phyloP scores from a whole-genome alignment of 2,329 filamentous ascomycete genomes.

The Penicillium freii region DNA sequence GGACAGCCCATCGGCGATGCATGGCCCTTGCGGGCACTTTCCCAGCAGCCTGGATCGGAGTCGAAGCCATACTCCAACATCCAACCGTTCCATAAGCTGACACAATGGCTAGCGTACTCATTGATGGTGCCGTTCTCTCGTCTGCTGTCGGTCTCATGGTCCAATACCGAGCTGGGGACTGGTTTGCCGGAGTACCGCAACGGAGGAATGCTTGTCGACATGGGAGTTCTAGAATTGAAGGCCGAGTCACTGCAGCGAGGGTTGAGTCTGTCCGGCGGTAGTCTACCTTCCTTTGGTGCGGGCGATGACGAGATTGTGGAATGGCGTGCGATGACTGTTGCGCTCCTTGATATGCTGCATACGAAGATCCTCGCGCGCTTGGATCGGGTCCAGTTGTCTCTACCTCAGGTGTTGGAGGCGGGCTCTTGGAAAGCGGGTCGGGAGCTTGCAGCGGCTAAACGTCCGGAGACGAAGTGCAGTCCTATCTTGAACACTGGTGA shows the following conservation, averaged over 20 bases:
- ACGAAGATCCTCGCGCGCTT: constrained; percentile 48
- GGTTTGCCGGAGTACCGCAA: constrained; percentile 72
- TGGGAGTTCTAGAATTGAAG: constrained; percentile 55
- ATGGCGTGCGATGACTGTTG: constrained; percentile 64
- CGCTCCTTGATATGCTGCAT: constrained; percentile 57
- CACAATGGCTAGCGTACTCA: constrained; percentile 72
- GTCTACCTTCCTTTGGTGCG: constrained; percentile 53
- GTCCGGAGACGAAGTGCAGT: constrained; percentile 36
- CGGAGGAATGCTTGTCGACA: constrained; percentile 65
- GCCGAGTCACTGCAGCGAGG: constrained; percentile 46
- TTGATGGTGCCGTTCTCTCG: constrained; percentile 64
- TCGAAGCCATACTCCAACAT: constrained; percentile 34
- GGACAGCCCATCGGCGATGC: constrained; percentile 51
- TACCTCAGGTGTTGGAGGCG: constrained; percentile 55
- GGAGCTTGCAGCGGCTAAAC: constrained; percentile 36
- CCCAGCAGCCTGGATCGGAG: constrained; percentile 1
- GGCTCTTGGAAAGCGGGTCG: constrained; percentile 53
- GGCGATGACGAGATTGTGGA: constrained; percentile 63
- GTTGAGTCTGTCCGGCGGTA: constrained; percentile 43
- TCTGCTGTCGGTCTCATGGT: constrained; percentile 53
- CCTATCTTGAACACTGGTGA: constrained; percentile 42
- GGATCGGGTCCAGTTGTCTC: constrained; percentile 41
- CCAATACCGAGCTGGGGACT: constrained; percentile 58
- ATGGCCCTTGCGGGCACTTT: constrained; percentile 44
- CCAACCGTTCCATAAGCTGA: constrained; percentile 61